Conservation (phyloP, 257 asterid genomes). For the Parsonsia alboflavescens region DNA sequence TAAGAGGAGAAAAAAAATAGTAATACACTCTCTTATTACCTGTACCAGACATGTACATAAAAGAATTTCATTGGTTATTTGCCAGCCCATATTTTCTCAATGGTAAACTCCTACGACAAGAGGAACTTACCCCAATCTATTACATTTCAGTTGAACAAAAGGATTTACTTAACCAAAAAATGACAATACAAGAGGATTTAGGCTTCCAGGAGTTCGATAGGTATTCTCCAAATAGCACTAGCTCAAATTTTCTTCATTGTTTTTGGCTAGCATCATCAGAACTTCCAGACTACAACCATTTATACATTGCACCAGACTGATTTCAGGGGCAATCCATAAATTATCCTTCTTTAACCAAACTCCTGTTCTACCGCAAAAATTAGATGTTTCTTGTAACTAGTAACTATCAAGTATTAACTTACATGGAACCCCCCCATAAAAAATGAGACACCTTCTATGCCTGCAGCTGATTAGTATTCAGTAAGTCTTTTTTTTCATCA, state of each 20-base stretch:
- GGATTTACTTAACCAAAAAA: no score
- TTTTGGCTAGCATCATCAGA: neutral
- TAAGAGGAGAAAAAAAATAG: no score
- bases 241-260: neutral
- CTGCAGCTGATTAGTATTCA: constrained; percentile 22
- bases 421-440: no score
- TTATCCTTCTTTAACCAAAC: neutral
- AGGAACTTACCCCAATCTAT: no score
- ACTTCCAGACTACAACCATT: neutral
- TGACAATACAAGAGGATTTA: no score
- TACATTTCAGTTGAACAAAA: no score
- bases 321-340: neutral
- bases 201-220: neutral
- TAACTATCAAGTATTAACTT: neutral
- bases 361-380: neutral
- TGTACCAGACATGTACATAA: no score
- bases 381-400: neutral
- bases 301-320: neutral
- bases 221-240: neutral
- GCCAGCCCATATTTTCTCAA: no score
- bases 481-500: constrained; percentile 60
- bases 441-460: neutral
- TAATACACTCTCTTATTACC: no score
- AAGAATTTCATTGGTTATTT: no score
- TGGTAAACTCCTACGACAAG: no score